These are phyloP conservation scores for Thielaviopsis euricoi DNA, from an alignment of 2,329 filamentous ascomycete species.

Conservation along the genomic window DNA sequence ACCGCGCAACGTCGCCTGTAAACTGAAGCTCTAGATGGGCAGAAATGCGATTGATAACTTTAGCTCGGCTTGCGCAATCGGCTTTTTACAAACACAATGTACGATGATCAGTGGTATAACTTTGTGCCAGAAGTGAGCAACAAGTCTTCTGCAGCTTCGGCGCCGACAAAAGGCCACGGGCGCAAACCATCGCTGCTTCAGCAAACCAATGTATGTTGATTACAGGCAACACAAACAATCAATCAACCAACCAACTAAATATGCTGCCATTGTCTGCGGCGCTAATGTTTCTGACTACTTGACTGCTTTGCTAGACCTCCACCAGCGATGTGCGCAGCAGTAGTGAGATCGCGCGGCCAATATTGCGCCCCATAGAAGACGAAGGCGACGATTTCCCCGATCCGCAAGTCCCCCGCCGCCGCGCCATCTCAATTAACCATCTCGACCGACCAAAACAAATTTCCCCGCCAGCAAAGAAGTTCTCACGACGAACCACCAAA, in stretches of 20 bases:
- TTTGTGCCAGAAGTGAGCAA: slow-evolving; percentile 48
- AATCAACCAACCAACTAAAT: too few relatives aligned
- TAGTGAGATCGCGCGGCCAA: slow-evolving; percentile 3
- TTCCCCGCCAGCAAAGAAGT: neutral
- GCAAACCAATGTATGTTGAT: slow-evolving; percentile 39
- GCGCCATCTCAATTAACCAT: slow-evolving; percentile 43
- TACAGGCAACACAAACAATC: too few relatives aligned
- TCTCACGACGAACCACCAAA: slow-evolving; percentile 4
- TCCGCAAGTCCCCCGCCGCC: slow-evolving; percentile 45
- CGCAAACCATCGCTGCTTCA: slow-evolving; percentile 55
- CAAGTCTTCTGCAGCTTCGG: slow-evolving; percentile 21
- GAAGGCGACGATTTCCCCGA: slow-evolving; percentile 44
- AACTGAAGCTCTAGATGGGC: neutral
- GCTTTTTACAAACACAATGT: slow-evolving; percentile 33
- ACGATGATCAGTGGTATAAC: slow-evolving; percentile 74
- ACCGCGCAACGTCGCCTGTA: slow-evolving; percentile 11
- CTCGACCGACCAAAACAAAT: neutral
- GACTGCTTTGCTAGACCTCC: neutral
- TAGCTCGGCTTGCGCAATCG: neutral
- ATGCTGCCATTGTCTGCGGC: neutral
- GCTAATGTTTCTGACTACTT: neutral
- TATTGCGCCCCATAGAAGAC: slow-evolving; percentile 18
- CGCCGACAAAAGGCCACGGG: slow-evolving; percentile 28
- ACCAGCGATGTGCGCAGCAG: neutral
- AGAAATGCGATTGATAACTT: neutral